phyloP scores from a whole-genome alignment of 768 basidiomycete genomes.

The Macrolepiota albuminosa region DNA sequence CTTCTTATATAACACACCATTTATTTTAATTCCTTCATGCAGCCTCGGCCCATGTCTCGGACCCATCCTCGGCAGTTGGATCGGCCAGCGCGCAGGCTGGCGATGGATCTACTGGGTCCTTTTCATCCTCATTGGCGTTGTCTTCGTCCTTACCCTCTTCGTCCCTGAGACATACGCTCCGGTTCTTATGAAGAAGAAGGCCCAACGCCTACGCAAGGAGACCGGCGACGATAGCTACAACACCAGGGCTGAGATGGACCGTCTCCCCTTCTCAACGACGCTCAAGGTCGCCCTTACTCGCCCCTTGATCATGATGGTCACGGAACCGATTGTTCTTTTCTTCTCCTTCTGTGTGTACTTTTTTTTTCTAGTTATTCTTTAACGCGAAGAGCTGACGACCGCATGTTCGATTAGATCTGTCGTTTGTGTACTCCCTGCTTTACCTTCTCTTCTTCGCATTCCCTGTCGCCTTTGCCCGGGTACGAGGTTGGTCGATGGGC shows the following conservation, averaged over 20 bases:
- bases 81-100: slow-evolving; percentile 39
- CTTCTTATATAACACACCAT: not conserved
- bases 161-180: slow-evolving; percentile 53
- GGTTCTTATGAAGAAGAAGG: slow-evolving; percentile 39
- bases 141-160: slow-evolving; percentile 32
- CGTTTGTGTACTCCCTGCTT: slow-evolving; percentile 38
- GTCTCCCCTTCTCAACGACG: not conserved
- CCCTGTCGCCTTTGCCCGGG: slow-evolving; percentile 36
- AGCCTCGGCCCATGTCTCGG: slow-evolving; percentile 44
- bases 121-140: slow-evolving; percentile 35
- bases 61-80: slow-evolving; percentile 47
- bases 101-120: slow-evolving; percentile 48
- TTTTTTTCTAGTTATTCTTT: not conserved
- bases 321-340: slow-evolving; percentile 12
- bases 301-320: slow-evolving; percentile 12
- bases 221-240: slow-evolving; percentile 20
- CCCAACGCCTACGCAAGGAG: slow-evolving; percentile 32
- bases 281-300: slow-evolving; percentile 7
- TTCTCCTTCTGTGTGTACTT: slow-evolving; percentile 10
- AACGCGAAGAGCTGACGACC: not conserved
- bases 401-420: slow-evolving; percentile 25
- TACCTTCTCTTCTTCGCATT: slow-evolving; percentile 42
- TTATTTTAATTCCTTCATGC: not conserved
- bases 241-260: slow-evolving; percentile 7
- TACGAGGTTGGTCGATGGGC: slow-evolving; percentile 35